Evolutionary conservation across 768 basidiomycete genomes (phyloP).

Genomic region (Ramaria sp.): DNA sequence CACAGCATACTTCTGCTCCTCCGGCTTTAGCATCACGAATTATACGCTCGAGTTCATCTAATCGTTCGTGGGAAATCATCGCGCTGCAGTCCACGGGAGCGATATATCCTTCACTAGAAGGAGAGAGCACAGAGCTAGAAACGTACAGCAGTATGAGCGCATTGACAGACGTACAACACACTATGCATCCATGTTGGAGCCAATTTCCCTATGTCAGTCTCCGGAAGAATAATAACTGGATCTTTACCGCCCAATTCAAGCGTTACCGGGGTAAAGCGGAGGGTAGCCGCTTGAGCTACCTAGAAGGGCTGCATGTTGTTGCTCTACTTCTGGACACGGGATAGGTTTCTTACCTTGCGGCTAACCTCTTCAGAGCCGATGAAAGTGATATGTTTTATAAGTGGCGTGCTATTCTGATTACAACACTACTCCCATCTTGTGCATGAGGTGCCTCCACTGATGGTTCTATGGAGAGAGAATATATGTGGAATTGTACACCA

Average conservation of each 20-base stretch:
- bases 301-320: conserved; percentile 20
- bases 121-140: conserved; percentile 51
- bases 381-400: conserved; percentile 80
- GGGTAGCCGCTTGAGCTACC: conserved; percentile 77
- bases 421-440: too few species aligned
- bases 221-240: conserved; percentile 80
- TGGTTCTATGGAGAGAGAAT: too few species aligned
- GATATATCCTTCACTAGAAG: conserved; percentile 56
- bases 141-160: neutral
- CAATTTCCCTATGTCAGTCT: conserved; percentile 74
- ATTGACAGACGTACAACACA: conserved; percentile 58
- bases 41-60: conserved; percentile 57
- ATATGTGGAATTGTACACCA: too few species aligned
- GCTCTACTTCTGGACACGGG: neutral
- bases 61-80: conserved; percentile 75
- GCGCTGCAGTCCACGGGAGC: conserved; percentile 75
- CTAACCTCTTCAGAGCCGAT: conserved; percentile 78
- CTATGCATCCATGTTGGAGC: conserved; percentile 81
- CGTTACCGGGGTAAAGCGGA: conserved; percentile 82
- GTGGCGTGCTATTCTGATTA: too few species aligned
- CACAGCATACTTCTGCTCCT: conserved; percentile 53
- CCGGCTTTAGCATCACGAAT: conserved; percentile 54
- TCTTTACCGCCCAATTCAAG: conserved; percentile 96
- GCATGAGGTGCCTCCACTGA: too few species aligned
- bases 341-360: conserved; percentile 38